A percentile compares a stretch with the other conserved stretches of the same genome.
Evolutionary conservation across 176 grass and related monocot genomes (phyloP).

Genomic region (Zoysia pacifica): DNA sequence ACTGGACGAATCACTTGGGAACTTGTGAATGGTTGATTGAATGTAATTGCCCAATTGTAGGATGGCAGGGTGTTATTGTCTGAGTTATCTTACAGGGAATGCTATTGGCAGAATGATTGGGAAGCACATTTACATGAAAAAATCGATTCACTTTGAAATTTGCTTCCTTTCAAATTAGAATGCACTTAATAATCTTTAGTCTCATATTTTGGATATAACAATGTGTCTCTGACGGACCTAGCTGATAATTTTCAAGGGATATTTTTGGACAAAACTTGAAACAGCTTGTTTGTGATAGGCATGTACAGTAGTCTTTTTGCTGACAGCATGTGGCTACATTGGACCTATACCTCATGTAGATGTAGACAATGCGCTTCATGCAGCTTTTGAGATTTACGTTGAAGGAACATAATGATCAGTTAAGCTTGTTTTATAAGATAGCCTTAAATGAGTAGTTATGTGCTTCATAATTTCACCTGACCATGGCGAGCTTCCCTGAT

Average conservation of each 20-base stretch:
- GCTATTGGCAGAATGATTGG: background rate
- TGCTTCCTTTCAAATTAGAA: background rate
- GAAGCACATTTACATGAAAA: background rate
- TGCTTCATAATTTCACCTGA: background rate
- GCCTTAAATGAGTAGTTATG: background rate
- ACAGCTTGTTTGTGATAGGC: background rate
- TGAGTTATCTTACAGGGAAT: background rate
- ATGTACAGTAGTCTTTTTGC: background rate
- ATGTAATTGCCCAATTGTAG: background rate
- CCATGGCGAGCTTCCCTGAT: background rate
- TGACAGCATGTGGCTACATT: background rate
- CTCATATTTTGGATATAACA: background rate
- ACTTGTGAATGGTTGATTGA: background rate
- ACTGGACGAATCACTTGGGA: background rate
- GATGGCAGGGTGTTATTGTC: background rate
- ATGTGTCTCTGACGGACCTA: background rate
- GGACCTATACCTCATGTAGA: background rate
- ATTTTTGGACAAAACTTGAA: background rate
- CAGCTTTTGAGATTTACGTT: background rate
- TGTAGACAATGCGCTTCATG: background rate
- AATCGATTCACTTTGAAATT: background rate
- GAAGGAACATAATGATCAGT: background rate
- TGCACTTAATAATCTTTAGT: conserved; percentile 2
- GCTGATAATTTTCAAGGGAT: background rate
- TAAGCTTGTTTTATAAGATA: background rate